Evolutionary conservation across 1,284 basidiomycete genomes (phyloP).

Genomic region (Malassezia yamatoensis): DNA sequence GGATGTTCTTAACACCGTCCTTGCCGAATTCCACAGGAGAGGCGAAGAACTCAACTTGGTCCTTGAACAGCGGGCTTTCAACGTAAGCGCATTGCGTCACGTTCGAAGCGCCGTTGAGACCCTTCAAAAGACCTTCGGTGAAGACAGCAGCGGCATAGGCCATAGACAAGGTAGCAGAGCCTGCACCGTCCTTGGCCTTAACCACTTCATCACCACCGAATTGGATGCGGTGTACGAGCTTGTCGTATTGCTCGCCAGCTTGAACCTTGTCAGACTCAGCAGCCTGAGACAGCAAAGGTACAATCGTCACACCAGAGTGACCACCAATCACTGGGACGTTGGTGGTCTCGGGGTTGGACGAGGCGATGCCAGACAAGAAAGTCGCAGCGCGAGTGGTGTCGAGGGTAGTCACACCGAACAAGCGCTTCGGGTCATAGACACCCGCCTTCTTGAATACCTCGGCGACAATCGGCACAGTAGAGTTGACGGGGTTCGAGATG

Average conservation of each 20-base stretch:
- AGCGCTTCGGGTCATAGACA: conserved; percentile 68
- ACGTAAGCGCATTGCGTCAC: conserved; percentile 77
- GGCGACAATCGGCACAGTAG: conserved; percentile 92
- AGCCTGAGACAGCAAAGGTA: conserved; percentile 88
- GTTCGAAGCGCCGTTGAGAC: conserved; percentile 76
- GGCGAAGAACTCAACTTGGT: conserved; percentile 53
- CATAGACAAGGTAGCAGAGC: conserved; percentile 79
- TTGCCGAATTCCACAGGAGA: conserved; percentile 39
- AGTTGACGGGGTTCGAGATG: conserved; percentile 72
- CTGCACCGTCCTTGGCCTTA: conserved; percentile 78
- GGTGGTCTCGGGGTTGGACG: conserved; percentile 55
- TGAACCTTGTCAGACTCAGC: conserved; percentile 56
- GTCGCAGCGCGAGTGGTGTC: conserved; percentile 91
- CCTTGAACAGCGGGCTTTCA: conserved; percentile 64
- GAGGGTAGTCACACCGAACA: conserved; percentile 80
- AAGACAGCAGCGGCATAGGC: conserved; percentile 57
- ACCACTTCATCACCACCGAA: conserved; percentile 92
- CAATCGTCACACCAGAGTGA: conserved; percentile 91
- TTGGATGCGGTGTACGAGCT: conserved; percentile 63
- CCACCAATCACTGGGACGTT: conserved; percentile 87
- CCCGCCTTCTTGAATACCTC: conserved; percentile 84
- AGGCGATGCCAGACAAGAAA: conserved; percentile 68
- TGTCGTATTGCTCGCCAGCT: conserved; percentile 55
- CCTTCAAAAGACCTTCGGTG: conserved; percentile 68
- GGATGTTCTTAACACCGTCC: conserved; percentile 45